Conservation (phyloP, 192 early-diverging fungal genomes). For the Haplosporangium gracile region DNA sequence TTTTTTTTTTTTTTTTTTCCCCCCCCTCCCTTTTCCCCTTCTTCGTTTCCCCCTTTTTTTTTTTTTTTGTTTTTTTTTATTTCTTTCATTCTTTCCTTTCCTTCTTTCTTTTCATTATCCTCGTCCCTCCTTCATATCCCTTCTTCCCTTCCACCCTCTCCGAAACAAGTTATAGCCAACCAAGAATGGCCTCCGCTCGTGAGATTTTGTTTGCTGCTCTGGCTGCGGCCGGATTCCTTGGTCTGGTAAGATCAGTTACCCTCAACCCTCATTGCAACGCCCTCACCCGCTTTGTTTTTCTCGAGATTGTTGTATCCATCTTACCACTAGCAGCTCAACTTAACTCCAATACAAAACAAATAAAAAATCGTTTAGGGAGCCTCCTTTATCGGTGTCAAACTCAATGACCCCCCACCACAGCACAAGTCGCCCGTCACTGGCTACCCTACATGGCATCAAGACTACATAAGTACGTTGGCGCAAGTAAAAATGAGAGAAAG, state of each 20-base stretch:
- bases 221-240: slow-evolving; percentile 4
- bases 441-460: slow-evolving; percentile 51
- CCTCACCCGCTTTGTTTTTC: neutral
- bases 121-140: neutral
- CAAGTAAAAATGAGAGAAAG: too few relatives aligned
- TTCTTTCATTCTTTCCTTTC: neutral
- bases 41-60: neutral
- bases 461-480: slow-evolving; percentile 25
- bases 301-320: neutral
- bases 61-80: neutral
- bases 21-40: neutral
- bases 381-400: slow-evolving; percentile 31
- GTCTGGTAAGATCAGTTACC: slow-evolving; percentile 3
- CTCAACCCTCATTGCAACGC: neutral
- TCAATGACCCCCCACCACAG: slow-evolving; percentile 34
- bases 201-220: slow-evolving; percentile 6
- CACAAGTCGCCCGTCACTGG: slow-evolving; percentile 35
- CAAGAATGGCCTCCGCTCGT: neutral
- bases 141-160: neutral
- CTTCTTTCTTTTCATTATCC: neutral
- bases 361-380: slow-evolving; percentile 7
- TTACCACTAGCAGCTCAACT: neutral
- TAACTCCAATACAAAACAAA: neutral
- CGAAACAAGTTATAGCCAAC: neutral
- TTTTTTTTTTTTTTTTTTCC: neutral